These are phyloP conservation scores for Ascochyta lentis DNA, from an alignment of 2,329 filamentous ascomycete genomes.

Conservation along the genomic window DNA sequence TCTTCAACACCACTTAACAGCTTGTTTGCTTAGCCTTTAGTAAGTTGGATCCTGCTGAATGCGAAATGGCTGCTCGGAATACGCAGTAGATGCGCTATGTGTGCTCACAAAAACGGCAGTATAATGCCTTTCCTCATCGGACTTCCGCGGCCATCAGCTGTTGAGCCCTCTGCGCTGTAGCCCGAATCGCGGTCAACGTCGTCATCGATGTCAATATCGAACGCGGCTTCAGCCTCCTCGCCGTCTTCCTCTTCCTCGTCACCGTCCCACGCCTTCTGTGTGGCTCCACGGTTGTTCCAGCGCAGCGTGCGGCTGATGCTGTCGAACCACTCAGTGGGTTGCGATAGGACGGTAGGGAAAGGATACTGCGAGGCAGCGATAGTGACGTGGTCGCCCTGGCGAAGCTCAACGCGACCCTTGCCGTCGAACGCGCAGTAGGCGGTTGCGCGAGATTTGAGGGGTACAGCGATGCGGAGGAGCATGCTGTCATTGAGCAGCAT, in stretches of 20 bases:
- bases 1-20: too few species aligned
- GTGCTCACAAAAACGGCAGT: conserved; percentile 39
- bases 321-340: conserved; percentile 94
- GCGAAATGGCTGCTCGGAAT: too few species aligned
- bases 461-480: conserved; percentile 86
- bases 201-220: conserved; percentile 93
- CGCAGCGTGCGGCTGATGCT: conserved; percentile 88
- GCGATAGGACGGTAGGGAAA: conserved; percentile 93
- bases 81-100: neutral
- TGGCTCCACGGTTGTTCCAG: conserved; percentile 93
- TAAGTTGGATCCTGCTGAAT: too few species aligned
- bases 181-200: conserved; percentile 54
- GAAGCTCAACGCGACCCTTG: conserved; percentile 91
- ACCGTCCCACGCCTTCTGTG: conserved; percentile 81
- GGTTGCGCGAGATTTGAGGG: conserved; percentile 82
- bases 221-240: conserved; percentile 64
- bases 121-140: conserved; percentile 46
- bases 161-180: conserved; percentile 48
- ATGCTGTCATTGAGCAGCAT: conserved; percentile 98
- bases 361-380: conserved; percentile 96
- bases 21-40: too few species aligned
- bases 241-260: conserved; percentile 56
- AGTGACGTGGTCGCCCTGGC: conserved; percentile 92
- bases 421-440: conserved; percentile 98
- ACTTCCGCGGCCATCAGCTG: conserved; percentile 42